Evolutionary conservation across 306 rosid genomes (phyloP).

Genomic region (Spatholobus suberectus): DNA sequence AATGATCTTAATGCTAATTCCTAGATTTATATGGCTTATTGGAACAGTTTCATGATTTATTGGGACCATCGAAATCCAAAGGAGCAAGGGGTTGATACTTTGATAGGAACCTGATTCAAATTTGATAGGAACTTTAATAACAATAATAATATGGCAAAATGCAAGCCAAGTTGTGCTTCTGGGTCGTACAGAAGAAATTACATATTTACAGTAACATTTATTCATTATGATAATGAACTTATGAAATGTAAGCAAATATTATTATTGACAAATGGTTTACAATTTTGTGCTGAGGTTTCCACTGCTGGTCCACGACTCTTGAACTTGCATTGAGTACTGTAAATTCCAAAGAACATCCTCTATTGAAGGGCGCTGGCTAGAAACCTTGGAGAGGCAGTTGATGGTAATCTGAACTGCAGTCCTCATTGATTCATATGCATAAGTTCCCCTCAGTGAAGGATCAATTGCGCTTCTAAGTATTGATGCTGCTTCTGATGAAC

Average conservation of each 20-base stretch:
- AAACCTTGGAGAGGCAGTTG: conserved; percentile 69
- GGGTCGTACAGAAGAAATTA: not conserved
- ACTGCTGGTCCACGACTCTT: conserved; percentile 94
- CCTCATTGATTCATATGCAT: conserved; percentile 80
- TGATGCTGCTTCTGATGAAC: conserved; percentile 66
- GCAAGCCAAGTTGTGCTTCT: not conserved
- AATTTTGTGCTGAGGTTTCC: conserved; percentile 75
- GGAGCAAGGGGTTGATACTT: not conserved
- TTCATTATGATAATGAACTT: conserved; percentile 37
- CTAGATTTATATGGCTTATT: not conserved
- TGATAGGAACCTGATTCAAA: not conserved
- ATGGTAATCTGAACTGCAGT: conserved; percentile 77
- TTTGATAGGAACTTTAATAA: not conserved
- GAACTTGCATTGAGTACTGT: conserved; percentile 95
- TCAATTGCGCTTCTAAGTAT: conserved; percentile 56
- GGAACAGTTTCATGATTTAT: not conserved
- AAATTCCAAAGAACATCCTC: conserved; percentile 94
- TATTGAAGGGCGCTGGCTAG: conserved; percentile 79
- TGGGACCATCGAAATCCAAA: not conserved
- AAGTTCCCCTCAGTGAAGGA: conserved; percentile 70
- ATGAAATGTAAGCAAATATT: conserved; percentile 16
- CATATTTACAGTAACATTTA: conserved; percentile 41
- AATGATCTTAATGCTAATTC: not conserved
- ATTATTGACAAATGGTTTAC: conserved; percentile 24
- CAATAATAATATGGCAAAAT: conserved; percentile 10